phyloP scores from a whole-genome alignment of 2,329 filamentous ascomycete genomes.

The Colletotrichum tropicicola region DNA sequence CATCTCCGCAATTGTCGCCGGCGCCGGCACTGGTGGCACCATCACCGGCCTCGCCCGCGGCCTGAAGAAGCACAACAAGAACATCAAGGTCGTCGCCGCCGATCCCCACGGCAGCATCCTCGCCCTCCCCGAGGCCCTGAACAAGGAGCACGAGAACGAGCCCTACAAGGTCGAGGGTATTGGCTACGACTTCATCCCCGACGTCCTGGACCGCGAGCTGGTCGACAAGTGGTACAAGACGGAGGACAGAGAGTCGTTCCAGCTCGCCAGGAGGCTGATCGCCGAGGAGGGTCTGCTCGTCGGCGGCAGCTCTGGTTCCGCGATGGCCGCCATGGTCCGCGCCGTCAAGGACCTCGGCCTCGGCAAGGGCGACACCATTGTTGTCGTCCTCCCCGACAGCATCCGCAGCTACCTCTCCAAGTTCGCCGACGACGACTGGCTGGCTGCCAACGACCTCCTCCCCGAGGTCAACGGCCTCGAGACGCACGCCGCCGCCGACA shows the following conservation, averaged over 20 bases:
- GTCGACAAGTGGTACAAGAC: conserved; percentile 99
- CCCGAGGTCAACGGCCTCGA: conserved; percentile 61
- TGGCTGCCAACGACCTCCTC: conserved; percentile 93
- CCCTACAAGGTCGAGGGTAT: conserved; percentile 98
- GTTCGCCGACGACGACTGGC: conserved; percentile 99
- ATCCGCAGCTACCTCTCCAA: conserved; percentile 98
- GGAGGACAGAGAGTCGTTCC: conserved; percentile 89
- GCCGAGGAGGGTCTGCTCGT: conserved; percentile 93
- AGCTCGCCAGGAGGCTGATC: conserved; percentile 88
- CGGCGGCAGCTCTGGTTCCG: conserved; percentile 92
- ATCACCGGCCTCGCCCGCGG: conserved; percentile 90
- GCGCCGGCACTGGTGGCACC: conserved; percentile 94
- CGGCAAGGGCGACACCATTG: conserved; percentile 84
- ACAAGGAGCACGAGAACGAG: conserved; percentile 82
- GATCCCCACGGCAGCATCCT: conserved; percentile 94
- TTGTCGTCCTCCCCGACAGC: conserved; percentile 93
- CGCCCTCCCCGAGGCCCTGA: conserved; percentile 81
- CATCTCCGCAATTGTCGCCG: conserved; percentile 85
- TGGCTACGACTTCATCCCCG: conserved; percentile 97
- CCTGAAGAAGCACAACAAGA: conserved; percentile 84
- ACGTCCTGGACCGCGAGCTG: conserved; percentile 81
- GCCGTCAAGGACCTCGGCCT: conserved; percentile 82
- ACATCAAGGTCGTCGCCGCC: conserved; percentile 89
- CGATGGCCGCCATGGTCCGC: conserved; percentile 82
- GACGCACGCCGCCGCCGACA: conserved; percentile 49